phyloP scores from a whole-genome alignment of 2,329 filamentous ascomycete genomes.

The Colletotrichum noveboracense region DNA sequence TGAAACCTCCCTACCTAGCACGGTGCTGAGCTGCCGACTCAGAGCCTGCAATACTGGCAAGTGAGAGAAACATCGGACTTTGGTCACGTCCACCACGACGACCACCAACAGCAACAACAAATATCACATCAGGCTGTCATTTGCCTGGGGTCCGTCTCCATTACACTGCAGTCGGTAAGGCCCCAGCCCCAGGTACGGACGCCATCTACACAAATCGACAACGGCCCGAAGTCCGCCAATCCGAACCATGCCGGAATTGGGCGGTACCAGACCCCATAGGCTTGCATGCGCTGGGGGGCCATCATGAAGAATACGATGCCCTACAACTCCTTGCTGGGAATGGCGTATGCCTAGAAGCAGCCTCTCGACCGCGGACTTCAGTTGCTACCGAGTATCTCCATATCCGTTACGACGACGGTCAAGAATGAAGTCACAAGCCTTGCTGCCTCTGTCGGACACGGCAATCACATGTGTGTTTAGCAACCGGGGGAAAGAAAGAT shows the following conservation, averaged over 20 bases:
- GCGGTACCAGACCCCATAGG: not conserved
- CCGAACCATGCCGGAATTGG: not conserved
- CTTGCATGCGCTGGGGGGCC: not conserved
- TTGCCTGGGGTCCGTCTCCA: not conserved
- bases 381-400: not conserved
- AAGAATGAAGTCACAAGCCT: not conserved
- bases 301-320: not conserved
- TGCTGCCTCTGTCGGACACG: not conserved
- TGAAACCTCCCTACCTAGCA: not conserved
- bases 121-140: not conserved
- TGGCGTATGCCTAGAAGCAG: not conserved
- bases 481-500: not conserved
- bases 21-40: not conserved
- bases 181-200: not conserved
- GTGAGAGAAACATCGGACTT: not conserved
- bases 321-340: not conserved
- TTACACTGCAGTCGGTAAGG: not conserved
- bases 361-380: not conserved
- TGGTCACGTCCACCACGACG: not conserved
- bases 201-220: not conserved
- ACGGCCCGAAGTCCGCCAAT: not conserved
- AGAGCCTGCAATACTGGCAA: not conserved
- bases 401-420: not conserved
- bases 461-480: not conserved
- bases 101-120: not conserved